phyloP scores from a whole-genome alignment of 257 asterid species.

The Coffea eugenioides region DNA sequence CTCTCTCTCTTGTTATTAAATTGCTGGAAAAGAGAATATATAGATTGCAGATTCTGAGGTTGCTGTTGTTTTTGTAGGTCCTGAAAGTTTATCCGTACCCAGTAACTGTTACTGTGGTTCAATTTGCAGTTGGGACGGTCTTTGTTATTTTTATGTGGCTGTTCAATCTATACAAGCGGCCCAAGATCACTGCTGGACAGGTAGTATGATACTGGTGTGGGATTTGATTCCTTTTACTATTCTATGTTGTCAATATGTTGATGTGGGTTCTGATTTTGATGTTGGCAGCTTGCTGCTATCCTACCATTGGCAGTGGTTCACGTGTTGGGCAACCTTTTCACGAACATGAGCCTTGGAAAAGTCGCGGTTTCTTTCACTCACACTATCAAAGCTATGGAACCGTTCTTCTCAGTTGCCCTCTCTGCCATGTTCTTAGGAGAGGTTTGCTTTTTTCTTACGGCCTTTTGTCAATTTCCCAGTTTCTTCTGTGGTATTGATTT shows the following conservation, averaged over 20 bases:
- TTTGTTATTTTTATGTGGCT: constrained; percentile 80
- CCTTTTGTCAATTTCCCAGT: neutral
- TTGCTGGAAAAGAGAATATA: neutral
- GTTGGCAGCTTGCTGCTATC: constrained; percentile 72
- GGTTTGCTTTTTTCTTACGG: constrained; percentile 31
- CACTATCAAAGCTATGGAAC: constrained; percentile 94
- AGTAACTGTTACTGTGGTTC: constrained; percentile 73
- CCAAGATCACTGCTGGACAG: constrained; percentile 87
- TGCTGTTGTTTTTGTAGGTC: constrained; percentile 43
- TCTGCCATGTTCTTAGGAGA: constrained; percentile 85
- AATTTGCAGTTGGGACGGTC: constrained; percentile 82
- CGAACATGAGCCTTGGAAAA: constrained; percentile 92
- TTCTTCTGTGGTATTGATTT: neutral
- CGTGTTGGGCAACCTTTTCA: constrained; percentile 86
- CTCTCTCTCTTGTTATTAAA: no score
- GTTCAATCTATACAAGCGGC: constrained; percentile 75
- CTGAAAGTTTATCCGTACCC: constrained; percentile 83
- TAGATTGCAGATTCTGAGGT: neutral
- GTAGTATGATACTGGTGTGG: constrained; percentile 32
- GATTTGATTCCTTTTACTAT: neutral
- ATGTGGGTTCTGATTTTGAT: constrained; percentile 1
- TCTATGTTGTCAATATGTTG: neutral
- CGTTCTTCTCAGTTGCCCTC: constrained; percentile 84
- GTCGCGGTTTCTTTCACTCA: constrained; percentile 93
- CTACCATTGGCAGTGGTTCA: constrained; percentile 84